Evolutionary conservation across 345 rosid genomes (phyloP).

Genomic region (Eucalyptus albens): DNA sequence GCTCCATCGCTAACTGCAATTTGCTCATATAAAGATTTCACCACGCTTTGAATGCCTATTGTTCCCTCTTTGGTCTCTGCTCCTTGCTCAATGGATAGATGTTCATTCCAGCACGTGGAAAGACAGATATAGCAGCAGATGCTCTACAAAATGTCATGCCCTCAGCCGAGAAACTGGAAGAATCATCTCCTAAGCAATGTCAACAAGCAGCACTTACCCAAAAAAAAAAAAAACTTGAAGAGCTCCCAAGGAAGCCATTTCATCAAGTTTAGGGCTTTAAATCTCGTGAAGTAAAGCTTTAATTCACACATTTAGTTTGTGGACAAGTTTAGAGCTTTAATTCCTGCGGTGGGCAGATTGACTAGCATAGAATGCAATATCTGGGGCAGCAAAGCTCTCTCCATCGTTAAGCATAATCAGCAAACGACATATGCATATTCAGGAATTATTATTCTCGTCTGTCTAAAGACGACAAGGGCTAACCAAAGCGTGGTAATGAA

Average conservation of each 20-base stretch:
- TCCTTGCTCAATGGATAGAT: not conserved
- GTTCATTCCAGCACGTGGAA: not conserved
- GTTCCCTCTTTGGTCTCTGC: not conserved
- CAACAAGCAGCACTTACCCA: not conserved
- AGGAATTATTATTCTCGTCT: not conserved
- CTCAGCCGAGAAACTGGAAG: not conserved
- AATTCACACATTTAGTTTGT: not conserved
- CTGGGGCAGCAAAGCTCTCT: not conserved
- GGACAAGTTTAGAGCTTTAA: not conserved
- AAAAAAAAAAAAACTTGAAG: not conserved
- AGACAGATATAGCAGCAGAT: not conserved
- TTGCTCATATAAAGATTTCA: not conserved
- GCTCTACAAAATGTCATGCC: not conserved
- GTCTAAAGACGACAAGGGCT: not conserved
- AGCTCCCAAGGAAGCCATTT: not conserved
- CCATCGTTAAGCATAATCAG: not conserved
- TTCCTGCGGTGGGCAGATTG: not conserved
- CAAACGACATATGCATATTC: not conserved
- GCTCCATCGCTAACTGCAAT: not conserved
- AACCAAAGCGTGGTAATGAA: not conserved
- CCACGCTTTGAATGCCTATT: not conserved
- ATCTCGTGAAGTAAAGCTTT: not conserved
- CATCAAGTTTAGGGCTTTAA: not conserved
- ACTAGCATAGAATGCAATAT: not conserved
- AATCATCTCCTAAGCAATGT: not conserved